phyloP scores from a whole-genome alignment of 805 yeast species.

The Dipodascopsis uninucleata region DNA sequence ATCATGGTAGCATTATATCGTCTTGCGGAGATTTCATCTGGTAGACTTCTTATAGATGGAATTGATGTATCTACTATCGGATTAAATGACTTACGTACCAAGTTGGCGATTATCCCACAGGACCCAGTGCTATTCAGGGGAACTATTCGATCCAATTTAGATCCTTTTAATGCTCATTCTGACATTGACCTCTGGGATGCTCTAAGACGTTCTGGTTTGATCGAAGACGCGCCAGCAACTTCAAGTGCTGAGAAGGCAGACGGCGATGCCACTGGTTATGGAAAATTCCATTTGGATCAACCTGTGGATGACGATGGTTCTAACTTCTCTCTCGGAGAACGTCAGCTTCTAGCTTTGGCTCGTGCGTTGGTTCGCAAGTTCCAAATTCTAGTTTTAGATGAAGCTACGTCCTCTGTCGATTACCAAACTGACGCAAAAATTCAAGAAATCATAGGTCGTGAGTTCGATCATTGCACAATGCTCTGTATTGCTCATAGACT shows the following conservation, averaged over 20 bases:
- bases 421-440: conserved; percentile 65
- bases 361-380: conserved; percentile 65
- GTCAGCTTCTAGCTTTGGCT: conserved; percentile 65
- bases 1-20: conserved; percentile 71
- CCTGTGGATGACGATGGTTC: conserved; percentile 64
- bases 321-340: conserved; percentile 69
- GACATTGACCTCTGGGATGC: conserved; percentile 70
- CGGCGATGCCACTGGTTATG: conserved; percentile 20
- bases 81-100: conserved; percentile 63
- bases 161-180: conserved; percentile 59
- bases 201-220: conserved; percentile 49
- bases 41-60: conserved; percentile 62
- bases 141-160: conserved; percentile 68
- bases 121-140: conserved; percentile 85
- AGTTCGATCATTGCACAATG: conserved; percentile 61
- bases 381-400: conserved; percentile 63
- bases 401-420: conserved; percentile 76
- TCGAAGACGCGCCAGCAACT: conserved; percentile 31
- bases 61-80: conserved; percentile 63
- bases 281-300: conserved; percentile 60
- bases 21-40: conserved; percentile 54
- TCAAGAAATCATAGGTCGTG: conserved; percentile 55
- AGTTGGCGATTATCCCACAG: conserved; percentile 79
- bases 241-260: conserved; percentile 34
- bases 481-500: conserved; percentile 74